Evolutionary conservation across 1,284 basidiomycete genomes (phyloP), one percentile per base, ranked within the genome.

Genomic region (Ustilago trichophora): DNA sequence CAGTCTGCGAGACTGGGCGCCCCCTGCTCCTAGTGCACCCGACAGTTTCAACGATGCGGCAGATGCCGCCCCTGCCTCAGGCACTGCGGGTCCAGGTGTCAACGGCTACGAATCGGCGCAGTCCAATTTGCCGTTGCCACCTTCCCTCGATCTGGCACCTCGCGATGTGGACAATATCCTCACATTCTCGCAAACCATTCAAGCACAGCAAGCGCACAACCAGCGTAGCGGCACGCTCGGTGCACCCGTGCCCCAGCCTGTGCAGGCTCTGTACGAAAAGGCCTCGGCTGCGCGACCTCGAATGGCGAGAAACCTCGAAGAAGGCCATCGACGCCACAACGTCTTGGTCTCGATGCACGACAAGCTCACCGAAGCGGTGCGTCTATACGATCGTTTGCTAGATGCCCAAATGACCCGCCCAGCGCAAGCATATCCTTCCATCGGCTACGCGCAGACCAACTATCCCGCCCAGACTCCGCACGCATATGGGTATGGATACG

Each of bases 301-400:
- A 78, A 83, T 97, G 53, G 90, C 89, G 3, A 85, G 91, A 82
- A 92, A 88, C 74, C 83, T 94, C 54, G 92, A 92, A 80, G 93
- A 97, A 78, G 87, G 92, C 11, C 88, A 87, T 15, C 86, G 91
- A 75, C 93, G 95, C 87, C 90, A 93, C 83, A 85, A 90, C 88
- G 75, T 92, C 77, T 84, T 98, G 16, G 85, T 88, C 8, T 92
- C 94, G 45, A 96, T 97, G 93, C 91, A 97, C 76, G 90, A 90
- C 58, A 94, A 96, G 81, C 85, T 97, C 3, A 91, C 91, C 0
- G 88, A 95, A 81, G 92, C 92, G 0, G 92, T 97, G 37, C 89
- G 90, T 69, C 83, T 95, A 3, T 97, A 96, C 80, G 93, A 96
- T 74, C 86, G 88, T 48, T 84, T 96, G 13, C 84, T 96, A 38